Evolutionary conservation across 2,329 filamentous ascomycete species (phyloP).

Genomic region (Colletotrichum siamense): DNA sequence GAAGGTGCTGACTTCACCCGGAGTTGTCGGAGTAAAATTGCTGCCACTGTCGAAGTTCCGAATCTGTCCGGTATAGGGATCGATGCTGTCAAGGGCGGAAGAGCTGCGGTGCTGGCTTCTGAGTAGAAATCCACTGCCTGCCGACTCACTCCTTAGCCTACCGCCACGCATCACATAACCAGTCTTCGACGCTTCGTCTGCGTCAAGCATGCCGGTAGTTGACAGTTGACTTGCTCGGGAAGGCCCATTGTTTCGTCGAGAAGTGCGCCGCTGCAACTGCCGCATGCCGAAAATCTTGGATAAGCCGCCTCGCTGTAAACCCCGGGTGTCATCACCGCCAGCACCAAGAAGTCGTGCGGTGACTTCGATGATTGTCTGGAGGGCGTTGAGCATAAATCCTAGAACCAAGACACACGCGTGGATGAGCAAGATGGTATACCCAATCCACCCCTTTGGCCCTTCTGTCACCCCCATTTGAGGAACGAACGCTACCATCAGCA

Average conservation of each 20-base stretch:
- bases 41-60: slow-evolving; percentile 65
- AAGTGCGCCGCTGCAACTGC: slow-evolving; percentile 78
- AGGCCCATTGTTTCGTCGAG: slow-evolving; percentile 62
- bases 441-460: slow-evolving; percentile 89
- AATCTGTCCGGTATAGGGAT: slow-evolving; percentile 46
- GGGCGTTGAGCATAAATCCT: slow-evolving; percentile 89
- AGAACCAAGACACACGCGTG: slow-evolving; percentile 87
- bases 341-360: slow-evolving; percentile 82
- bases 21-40: slow-evolving; percentile 75
- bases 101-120: slow-evolving; percentile 54
- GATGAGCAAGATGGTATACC: slow-evolving; percentile 86
- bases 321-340: slow-evolving; percentile 74
- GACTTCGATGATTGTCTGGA: slow-evolving; percentile 92
- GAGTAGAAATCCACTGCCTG: slow-evolving; percentile 56
- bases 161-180: slow-evolving; percentile 61
- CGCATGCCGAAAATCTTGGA: slow-evolving; percentile 92
- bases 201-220: slow-evolving; percentile 78
- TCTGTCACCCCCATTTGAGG: slow-evolving; percentile 81
- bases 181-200: slow-evolving; percentile 69
- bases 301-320: slow-evolving; percentile 79
- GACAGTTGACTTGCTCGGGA: slow-evolving; percentile 84
- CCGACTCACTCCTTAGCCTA: slow-evolving; percentile 65
- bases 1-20: slow-evolving; percentile 72
- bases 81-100: slow-evolving; percentile 59
- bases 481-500: slow-evolving; percentile 83